Evolutionary conservation across 75 land plant genomes (phyloP).

Genomic region (Cunninghamia lanceolata): DNA sequence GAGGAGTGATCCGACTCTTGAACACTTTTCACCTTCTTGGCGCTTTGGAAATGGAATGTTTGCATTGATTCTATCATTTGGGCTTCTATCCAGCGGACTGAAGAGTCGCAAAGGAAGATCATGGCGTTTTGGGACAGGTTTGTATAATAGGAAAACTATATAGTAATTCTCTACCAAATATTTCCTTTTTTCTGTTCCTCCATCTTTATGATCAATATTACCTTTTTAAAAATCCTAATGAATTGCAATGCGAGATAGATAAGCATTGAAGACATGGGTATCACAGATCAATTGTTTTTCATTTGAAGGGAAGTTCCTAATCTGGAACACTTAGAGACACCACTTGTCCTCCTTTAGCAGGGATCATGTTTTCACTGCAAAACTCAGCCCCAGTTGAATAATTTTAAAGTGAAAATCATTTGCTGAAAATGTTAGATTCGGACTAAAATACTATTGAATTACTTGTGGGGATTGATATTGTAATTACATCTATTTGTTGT

Average conservation of each 20-base stretch:
- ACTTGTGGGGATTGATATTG: neutral
- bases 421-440: neutral
- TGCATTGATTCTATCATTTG: constrained; percentile 62
- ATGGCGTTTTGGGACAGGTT: constrained; percentile 72
- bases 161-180: neutral
- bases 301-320: neutral
- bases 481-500: neutral
- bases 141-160: neutral
- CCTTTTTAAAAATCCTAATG: neutral
- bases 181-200: neutral
- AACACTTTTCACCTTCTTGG: constrained; percentile 43
- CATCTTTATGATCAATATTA: neutral
- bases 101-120: constrained; percentile 60
- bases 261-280: neutral
- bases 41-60: constrained; percentile 75
- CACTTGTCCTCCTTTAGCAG: neutral
- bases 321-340: neutral
- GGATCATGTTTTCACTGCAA: neutral
- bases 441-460: neutral
- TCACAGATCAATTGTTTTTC: too few relatives aligned
- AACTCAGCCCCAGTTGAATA: neutral
- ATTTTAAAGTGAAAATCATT: too few relatives aligned
- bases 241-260: neutral
- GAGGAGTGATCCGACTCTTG: constrained; percentile 27
- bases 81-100: constrained; percentile 53